phyloP scores from a whole-genome alignment of 768 basidiomycete species.

The Sarcodon aspratus region DNA sequence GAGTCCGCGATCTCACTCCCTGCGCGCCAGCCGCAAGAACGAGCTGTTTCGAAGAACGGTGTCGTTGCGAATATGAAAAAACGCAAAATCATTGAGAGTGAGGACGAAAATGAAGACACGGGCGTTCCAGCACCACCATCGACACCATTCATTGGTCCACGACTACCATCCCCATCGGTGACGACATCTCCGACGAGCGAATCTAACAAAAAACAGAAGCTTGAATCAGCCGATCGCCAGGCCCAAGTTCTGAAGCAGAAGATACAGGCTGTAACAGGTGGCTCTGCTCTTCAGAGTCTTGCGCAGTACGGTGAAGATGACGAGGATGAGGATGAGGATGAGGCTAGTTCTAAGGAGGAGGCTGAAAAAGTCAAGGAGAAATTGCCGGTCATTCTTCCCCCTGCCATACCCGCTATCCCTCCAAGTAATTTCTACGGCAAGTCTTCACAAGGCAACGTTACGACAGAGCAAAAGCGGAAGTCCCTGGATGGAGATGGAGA shows the following conservation, averaged over 20 bases:
- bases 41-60: constrained; percentile 19
- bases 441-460: constrained; percentile 4
- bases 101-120: constrained; percentile 27
- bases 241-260: constrained; percentile 40
- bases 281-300: constrained; percentile 18
- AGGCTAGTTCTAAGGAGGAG: constrained; percentile 4
- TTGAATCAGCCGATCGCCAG: constrained; percentile 34
- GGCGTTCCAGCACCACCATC: constrained; percentile 38
- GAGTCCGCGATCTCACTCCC: constrained; percentile 44
- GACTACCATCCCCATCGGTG: constrained; percentile 38
- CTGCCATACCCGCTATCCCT: constrained; percentile 15
- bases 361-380: constrained; percentile 17
- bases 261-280: constrained; percentile 28
- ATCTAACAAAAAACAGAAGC: constrained; percentile 13
- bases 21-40: not conserved
- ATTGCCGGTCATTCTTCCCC: constrained; percentile 11
- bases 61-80: constrained; percentile 39
- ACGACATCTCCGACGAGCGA: not conserved
- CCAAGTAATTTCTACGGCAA: constrained; percentile 28
- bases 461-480: constrained; percentile 4
- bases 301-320: constrained; percentile 29
- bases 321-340: constrained; percentile 26
- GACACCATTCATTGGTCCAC: constrained; percentile 53
- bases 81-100: constrained; percentile 38
- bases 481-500: constrained; percentile 24